Base-by-base conservation (phyloP, 768 basidiomycete species). In the Phaffia tasmanica region DNA sequence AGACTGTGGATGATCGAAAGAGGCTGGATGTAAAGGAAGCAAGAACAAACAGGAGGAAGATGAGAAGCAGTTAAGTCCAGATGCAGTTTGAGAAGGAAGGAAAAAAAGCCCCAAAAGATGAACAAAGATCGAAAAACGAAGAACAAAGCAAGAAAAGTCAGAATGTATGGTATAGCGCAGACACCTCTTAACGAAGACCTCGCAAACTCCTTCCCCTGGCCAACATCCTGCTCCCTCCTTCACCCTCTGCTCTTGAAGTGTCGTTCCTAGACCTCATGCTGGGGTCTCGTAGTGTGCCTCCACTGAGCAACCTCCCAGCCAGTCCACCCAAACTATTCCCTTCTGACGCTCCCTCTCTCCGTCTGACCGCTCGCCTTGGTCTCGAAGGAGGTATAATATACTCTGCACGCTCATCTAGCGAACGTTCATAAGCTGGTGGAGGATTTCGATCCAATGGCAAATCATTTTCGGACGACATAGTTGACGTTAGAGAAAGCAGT, bases 401-500 rank as follows among this genome's bases (percentile, higher is more conserved):
- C 6, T 16, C 27, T 21, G 57, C 57, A 30, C 57, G 30, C 29
- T 58, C 57, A 1, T 29, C 30, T 42, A 58, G 30, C 30, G 57
- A 42, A 42, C 35, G 57, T 15, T 58, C 57, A 32, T 59, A 59
- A 4, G 58, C 35, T 8, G 58, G 58, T 47, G 58, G 58, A 21
- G 58, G 58, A 47, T 19, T 18, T 21, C 5, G 32, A 25, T 59
- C 58, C n/a, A 59, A 18, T 23, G 58, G 35, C 4, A 59, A 32
- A 16, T 59, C 58, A 25, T 46, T 18, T 23, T 59, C 58, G 8
- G 58, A 59, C 32, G 58, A 59, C 32, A 59, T 59, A 32, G 35
- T 4, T 23, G 58, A 59, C 11, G 35, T 42, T 11, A 42, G 11
- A 5, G 35, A 42, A 42, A 42, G 35, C 35, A 42, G 35, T 5